phyloP scores from a whole-genome alignment of 2,329 filamentous ascomycete genomes.

The Phialocephala sp. region DNA sequence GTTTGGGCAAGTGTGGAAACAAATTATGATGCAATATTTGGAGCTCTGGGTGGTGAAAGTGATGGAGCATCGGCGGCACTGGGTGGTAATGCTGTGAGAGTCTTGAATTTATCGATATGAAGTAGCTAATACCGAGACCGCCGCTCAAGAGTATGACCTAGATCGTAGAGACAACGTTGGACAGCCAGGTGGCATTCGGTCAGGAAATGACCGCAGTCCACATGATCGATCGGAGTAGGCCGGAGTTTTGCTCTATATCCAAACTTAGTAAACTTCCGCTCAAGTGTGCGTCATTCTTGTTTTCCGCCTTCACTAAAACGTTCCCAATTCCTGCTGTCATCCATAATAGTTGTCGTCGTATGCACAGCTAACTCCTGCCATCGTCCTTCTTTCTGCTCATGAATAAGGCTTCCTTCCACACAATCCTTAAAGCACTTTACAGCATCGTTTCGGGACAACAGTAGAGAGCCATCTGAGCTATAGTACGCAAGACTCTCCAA shows the following conservation, averaged over 20 bases:
- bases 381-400: background rate
- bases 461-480: background rate
- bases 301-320: background rate
- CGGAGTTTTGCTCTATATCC: background rate
- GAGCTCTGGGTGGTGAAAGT: conserved; percentile 54
- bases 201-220: no score
- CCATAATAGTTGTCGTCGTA: background rate
- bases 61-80: conserved; percentile 58
- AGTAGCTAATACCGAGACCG: background rate
- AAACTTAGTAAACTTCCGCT: background rate
- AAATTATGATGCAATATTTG: conserved; percentile 61
- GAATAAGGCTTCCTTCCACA: background rate
- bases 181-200: background rate
- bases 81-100: conserved; percentile 62
- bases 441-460: background rate
- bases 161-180: background rate
- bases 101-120: conserved; percentile 48
- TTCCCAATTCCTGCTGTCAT: background rate
- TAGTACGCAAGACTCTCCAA: background rate
- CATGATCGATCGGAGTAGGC: no score
- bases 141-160: background rate
- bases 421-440: background rate
- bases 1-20: conserved; percentile 73
- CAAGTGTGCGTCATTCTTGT: background rate
- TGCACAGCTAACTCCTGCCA: background rate